Evolutionary conservation across 495 filamentous ascomycete genomes (phyloP).

Genomic region (Arthonia radiata): DNA sequence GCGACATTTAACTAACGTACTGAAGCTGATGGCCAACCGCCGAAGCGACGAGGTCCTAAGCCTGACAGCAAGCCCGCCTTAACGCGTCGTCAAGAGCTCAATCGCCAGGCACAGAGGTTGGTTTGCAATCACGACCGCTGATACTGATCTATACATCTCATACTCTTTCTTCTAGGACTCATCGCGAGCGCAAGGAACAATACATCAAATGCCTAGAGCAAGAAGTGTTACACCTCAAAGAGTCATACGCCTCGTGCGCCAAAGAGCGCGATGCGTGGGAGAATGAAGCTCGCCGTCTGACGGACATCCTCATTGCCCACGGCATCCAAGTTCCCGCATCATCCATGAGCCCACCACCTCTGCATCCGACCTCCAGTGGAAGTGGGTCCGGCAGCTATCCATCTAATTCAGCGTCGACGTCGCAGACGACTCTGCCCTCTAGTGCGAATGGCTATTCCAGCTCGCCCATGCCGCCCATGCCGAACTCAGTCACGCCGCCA

Average conservation of each 20-base stretch:
- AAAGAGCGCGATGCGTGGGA: conserved; percentile 38
- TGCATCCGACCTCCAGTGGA: conserved; percentile 24
- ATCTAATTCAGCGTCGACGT: conserved; percentile 17
- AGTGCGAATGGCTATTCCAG: conserved; percentile 12
- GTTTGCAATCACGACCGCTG: conserved; percentile 2
- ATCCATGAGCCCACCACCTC: conserved; percentile 2
- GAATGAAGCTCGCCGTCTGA: conserved; percentile 58
- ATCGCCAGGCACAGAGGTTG: conserved; percentile 88
- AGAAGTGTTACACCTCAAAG: conserved; percentile 51
- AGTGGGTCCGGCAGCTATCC: conserved; percentile 34
- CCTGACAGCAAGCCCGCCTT: conserved; percentile 88
- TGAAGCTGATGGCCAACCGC: conserved; percentile 48
- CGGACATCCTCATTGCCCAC: conserved; percentile 44
- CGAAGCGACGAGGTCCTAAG: conserved; percentile 82
- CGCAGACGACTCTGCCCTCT: conserved; percentile 14
- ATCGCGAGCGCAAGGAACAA: conserved; percentile 87
- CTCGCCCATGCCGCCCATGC: conserved; percentile 1
- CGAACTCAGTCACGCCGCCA: conserved; percentile 5
- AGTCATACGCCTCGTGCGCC: conserved; percentile 32
- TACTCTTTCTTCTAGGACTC: conserved; percentile 32
- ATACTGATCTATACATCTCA: conserved; percentile 2
- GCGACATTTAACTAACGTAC: not conserved
- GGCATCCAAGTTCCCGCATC: conserved; percentile 32
- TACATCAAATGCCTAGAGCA: conserved; percentile 88
- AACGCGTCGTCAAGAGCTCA: conserved; percentile 82